Evolutionary conservation across 169 alveolate species (phyloP), one percentile per base, ranked within the genome.

Genomic region (Eimeria sp.): DNA sequence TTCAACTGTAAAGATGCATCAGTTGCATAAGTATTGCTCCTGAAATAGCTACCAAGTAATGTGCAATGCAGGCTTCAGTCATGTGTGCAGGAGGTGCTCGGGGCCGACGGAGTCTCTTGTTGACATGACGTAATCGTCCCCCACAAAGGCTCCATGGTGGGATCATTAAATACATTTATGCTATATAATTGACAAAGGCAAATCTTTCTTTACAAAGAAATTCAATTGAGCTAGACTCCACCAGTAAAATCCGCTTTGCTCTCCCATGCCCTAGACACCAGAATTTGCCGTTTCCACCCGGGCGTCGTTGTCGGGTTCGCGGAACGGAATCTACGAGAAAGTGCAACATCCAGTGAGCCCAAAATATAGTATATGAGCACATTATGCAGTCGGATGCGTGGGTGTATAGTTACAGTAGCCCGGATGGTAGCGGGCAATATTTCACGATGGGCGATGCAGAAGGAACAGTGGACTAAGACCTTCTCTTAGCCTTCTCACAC

Each of bases 71-170:
- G 88, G 45, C 9, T 45, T 67, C 88, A n/a, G 47, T 14, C 40
- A 78, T 47, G 88, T n/a, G 18, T 11, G 88, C 67, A 78, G 47
- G 88, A n/a, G 88, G 49, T 78, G 88, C 40, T 78, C 88, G 88
- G 67, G 88, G 88, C 88, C 88, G 88, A 78, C 88, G 47, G 67
- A 40, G 49, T 72, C 82, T 25, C 75, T 65, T 0, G 75, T 40
- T 40, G 75, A 65, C 43, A 6, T 40, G 40, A 0, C 6, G 75
- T 65, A 25, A 7, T 3, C 75, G 75, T 65, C 75, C 6, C 14
- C 9, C 45, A 14, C 78, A 27, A 7, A 1, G 20, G n/a, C 16
- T 73, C 54, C 57, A 20, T 5, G 57, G 57, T 2, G 14, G 30
- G 34, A 1, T 70, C 80, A 9, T 70, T 70, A 30, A 30, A 70